Evolutionary conservation across 371 early-diverging fungal genomes (phyloP), one percentile per base, ranked within the genome.

Genomic region (Haplosporangium sp.): DNA sequence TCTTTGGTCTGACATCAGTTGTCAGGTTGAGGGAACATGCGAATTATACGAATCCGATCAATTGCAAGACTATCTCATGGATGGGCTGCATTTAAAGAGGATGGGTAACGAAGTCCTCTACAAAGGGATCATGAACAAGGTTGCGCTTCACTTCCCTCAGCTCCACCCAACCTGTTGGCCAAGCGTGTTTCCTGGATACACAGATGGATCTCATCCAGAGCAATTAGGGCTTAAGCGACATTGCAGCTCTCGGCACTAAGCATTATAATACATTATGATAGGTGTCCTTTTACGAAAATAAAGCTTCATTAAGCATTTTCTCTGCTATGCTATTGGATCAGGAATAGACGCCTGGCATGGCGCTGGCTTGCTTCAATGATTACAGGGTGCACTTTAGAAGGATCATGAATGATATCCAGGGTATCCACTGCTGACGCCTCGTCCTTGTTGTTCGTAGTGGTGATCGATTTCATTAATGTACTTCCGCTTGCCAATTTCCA

Each of bases 81-180:
- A 79, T 55, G 80, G 80, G 9, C 36, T 79, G 46, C 73, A 79
- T 20, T 38, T 72, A 48, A 50, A 52, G 40, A 65, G 80, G 4
- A 64, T 79, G 69, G 80, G 80, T 8, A 79, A 69, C 40, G 80
- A 79, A n/a, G 73, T 79, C 18, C 40, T 79, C 16, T 68, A 72
- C 73, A 79, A 69, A 53, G 68, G 73, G 1, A 36, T 79, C 55
- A 41, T 79, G 62, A 69, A 79, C 58, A 51, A 69, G 1, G 69
- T 79, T 10, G 80, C 80, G n/a, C 57, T 23, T 16, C 73, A 65
- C 36, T 79, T 61, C 23, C 80, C 80, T 20, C 58, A 64, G 6
- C 55, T 79, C 42, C 80, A 79, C 42, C 80, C 80, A 6, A 47
- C 20, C 3, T 79, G 80, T 59, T 73, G 68, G 73, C 68, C 73